Evolutionary conservation across 1,284 basidiomycete species (phyloP), one percentile per base, ranked within the genome.

Genomic region (Tilletia setariae): DNA sequence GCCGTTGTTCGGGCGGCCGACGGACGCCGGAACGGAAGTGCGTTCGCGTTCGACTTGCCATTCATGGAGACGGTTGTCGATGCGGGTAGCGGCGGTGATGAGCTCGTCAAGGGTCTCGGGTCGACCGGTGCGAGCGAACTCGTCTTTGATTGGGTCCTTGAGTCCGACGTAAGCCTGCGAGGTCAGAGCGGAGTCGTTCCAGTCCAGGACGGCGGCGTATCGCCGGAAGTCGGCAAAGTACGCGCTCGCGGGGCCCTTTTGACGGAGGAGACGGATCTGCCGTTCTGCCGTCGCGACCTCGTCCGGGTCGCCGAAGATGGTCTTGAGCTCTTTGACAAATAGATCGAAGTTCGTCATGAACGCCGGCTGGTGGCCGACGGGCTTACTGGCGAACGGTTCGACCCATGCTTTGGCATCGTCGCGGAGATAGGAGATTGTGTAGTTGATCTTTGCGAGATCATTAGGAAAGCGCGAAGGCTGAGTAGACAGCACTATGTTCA

Each of bases 181-280:
- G n/a, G n/a, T n/a, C n/a, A n/a, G n/a, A n/a, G n/a, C n/a, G n/a
- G n/a, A n/a, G n/a, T n/a, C n/a, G n/a, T n/a, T n/a, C n/a, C n/a
- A n/a, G n/a, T n/a, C n/a, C n/a, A n/a, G n/a, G n/a, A n/a, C n/a
- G n/a, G n/a, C n/a, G n/a, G n/a, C n/a, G n/a, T n/a, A n/a, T n/a
- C n/a, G n/a, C n/a, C n/a, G n/a, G n/a, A n/a, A n/a, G 61, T 63
- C 61, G 61, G 61, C 61, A 40, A 43, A 40, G 35, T 63, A 43
- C 9, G 40, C 19, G 53, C 53, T 56, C 3, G 61, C 61, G 11
- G n/a, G 23, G 15, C 32, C 30, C 15, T 40, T 30, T 32, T 63
- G 61, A 23, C 30, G 21, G 23, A 63, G 61, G 9, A 28, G 61
- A 16, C 61, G 61, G 11, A 63, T 42, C 13, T 40, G 13, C 8